Evolutionary conservation across 768 basidiomycete species (phyloP).

Genomic region (Russula griseocarnosa): DNA sequence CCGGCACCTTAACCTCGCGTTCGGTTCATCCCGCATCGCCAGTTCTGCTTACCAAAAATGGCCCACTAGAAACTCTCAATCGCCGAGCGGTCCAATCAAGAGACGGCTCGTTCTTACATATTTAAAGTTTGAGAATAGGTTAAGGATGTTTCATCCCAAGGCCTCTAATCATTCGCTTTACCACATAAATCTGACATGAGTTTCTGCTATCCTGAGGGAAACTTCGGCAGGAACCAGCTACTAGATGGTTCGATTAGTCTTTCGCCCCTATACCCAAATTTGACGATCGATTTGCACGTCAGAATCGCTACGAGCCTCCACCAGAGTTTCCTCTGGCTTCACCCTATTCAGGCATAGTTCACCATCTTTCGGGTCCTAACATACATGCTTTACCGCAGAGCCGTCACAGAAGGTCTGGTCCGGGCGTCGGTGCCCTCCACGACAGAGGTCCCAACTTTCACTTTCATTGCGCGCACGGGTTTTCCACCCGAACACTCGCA

Average conservation of each 20-base stretch:
- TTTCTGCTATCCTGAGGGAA: conserved; percentile 74
- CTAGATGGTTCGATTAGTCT: conserved; percentile 95
- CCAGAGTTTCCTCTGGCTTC: conserved; percentile 96
- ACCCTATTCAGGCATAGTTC: conserved; percentile 87
- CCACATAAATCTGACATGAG: conserved; percentile 54
- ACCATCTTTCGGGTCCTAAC: conserved; percentile 89
- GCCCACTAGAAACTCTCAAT: conserved; percentile 68
- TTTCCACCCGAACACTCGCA: too few relatives aligned
- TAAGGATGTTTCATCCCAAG: conserved; percentile 57
- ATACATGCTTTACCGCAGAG: conserved; percentile 77
- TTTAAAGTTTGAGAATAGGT: conserved; percentile 76
- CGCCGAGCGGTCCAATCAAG: conserved; percentile 48
- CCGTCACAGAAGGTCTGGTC: conserved; percentile 70
- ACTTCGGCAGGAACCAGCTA: conserved; percentile 91
- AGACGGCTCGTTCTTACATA: conserved; percentile 54
- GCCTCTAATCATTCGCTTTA: conserved; percentile 78
- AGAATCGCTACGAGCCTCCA: conserved; percentile 94
- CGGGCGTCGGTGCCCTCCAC: conserved; percentile 70
- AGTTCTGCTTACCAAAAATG: conserved; percentile 73
- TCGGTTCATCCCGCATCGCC: conserved; percentile 70
- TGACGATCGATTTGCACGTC: conserved; percentile 95
- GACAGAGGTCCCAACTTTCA: too few relatives aligned
- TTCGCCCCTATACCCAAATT: conserved; percentile 95
- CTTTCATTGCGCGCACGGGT: too few relatives aligned
- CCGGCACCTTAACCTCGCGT: conserved; percentile 75